Evolutionary conservation across 371 early-diverging fungal species (phyloP), one percentile per base, ranked within the genome.

Genomic region (Mucor piriformis): DNA sequence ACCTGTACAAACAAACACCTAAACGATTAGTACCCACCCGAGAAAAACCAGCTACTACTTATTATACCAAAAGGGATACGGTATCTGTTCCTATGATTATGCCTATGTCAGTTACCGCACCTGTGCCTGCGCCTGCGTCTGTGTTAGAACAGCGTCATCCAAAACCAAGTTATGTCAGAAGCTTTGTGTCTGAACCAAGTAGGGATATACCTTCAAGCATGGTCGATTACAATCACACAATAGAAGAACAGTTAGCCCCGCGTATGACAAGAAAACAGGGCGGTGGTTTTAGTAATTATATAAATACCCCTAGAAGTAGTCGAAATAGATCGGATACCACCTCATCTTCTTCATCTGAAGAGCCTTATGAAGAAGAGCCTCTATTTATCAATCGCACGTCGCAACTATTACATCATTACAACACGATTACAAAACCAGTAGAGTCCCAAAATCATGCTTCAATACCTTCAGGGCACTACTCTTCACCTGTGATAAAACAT

Each of bases 261-360:
- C 38, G 15, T 5, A n/a, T 37, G 38, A 10, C 13, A 15, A 11
- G 38, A 37, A 37, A n/a, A 13, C n/a, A 37, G 8, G 29, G 29
- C 38, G 38, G 38, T n/a, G 15, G n/a, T 5, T 37, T 37, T 37
- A 37, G 38, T 37, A 37, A 11, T n/a, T 21, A 11, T 24, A 46
- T 13, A 20, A 20, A 13, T 12, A 24, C 21, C 21, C 20, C 13
- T 21, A 46, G 18, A 46, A 46, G 4, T 5, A 1, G 12, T 27
- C 20, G 43, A 55, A 55, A 32, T 2, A 27, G 55, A 34, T 33
- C 55, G 20, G 54, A 54, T 12, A 54, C 43, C 12, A 54, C 24
- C 8, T 23, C 40, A 1, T 52, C 53, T 25, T 25, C 25, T 8
- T 52, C 53, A 3, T 38, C 38, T 3, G 53, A 52, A 6, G 53